These are phyloP conservation scores for Yamadazyma sp. DNA, from an alignment of 805 yeast genomes.

Conservation along the genomic window DNA sequence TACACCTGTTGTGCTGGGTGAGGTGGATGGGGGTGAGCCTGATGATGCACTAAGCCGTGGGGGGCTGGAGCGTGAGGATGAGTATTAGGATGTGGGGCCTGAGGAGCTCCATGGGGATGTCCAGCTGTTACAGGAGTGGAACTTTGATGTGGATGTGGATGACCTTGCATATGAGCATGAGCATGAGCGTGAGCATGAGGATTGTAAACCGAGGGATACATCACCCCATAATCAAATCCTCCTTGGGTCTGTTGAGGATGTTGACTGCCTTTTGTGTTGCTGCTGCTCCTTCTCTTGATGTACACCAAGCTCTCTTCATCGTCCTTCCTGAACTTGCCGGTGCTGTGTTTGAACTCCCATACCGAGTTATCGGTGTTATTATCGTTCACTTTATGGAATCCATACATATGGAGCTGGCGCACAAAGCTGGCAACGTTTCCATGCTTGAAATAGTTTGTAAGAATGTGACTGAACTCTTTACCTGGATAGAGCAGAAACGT, in stretches of 20 bases:
- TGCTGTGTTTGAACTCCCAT: slow-evolving; percentile 58
- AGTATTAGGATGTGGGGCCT: neutral
- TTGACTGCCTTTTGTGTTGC: slow-evolving; percentile 20
- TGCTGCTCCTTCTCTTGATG: slow-evolving; percentile 50
- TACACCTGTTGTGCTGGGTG: slow-evolving; percentile 4
- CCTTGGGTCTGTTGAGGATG: slow-evolving; percentile 1
- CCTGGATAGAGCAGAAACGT: slow-evolving; percentile 68
- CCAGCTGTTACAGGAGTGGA: too few species aligned
- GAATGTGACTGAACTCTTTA: slow-evolving; percentile 56
- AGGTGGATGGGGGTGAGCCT: slow-evolving; percentile 6
- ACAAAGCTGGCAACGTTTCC: slow-evolving; percentile 93
- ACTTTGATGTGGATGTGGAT: slow-evolving; percentile 1
- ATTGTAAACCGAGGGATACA: neutral
- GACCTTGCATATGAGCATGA: slow-evolving; percentile 2
- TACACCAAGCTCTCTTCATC: slow-evolving; percentile 45
- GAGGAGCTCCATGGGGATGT: neutral
- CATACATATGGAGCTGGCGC: slow-evolving; percentile 93
- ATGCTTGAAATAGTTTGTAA: slow-evolving; percentile 84
- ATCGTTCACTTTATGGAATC: slow-evolving; percentile 80
- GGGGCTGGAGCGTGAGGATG: neutral
- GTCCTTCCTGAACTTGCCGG: slow-evolving; percentile 50
- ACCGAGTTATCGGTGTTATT: slow-evolving; percentile 22
- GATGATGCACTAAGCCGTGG: neutral
- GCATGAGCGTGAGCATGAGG: slow-evolving; percentile 1
- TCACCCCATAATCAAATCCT: slow-evolving; percentile 1